Evolutionary conservation across 2,329 filamentous ascomycete species (phyloP).

Genomic region (Cryphonectria nitschkei): DNA sequence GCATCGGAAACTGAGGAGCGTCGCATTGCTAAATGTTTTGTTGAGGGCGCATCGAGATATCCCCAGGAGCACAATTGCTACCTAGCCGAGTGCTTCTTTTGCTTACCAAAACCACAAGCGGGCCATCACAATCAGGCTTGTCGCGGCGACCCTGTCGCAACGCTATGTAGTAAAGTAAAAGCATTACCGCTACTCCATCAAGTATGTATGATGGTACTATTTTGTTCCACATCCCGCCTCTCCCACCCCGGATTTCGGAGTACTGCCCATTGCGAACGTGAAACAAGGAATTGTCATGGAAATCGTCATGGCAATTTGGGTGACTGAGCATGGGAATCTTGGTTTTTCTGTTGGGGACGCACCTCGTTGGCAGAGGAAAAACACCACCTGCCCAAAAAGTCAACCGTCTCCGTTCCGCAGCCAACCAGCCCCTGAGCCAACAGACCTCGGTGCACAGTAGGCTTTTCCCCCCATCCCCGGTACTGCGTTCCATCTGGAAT

Average conservation of each 20-base stretch:
- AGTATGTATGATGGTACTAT: neutral
- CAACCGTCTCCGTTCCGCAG: slow-evolving; percentile 3
- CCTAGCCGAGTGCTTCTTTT: neutral
- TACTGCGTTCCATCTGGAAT: neutral
- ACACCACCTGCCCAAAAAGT: slow-evolving; percentile 13
- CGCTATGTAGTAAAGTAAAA: neutral
- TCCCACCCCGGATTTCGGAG: neutral
- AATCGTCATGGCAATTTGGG: neutral
- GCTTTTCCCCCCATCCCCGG: neutral
- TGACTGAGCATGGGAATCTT: neutral
- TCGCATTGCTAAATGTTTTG: neutral
- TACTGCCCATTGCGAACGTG: slow-evolving; percentile 1
- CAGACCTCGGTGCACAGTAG: neutral
- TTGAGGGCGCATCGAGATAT: neutral
- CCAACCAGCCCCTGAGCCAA: neutral
- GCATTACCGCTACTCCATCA: neutral
- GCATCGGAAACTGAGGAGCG: neutral
- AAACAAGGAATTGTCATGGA: neutral
- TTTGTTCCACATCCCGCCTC: neutral
- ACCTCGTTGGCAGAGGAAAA: neutral
- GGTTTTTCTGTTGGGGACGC: neutral
- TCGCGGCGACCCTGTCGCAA: neutral
- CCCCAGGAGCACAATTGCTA: neutral
- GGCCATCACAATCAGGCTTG: neutral
- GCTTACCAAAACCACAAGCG: neutral